A percentile compares a stretch with the other conserved stretches of the same genome.
Evolutionary conservation across 441 rosid species (phyloP).

Genomic region (Erodium texanum): DNA sequence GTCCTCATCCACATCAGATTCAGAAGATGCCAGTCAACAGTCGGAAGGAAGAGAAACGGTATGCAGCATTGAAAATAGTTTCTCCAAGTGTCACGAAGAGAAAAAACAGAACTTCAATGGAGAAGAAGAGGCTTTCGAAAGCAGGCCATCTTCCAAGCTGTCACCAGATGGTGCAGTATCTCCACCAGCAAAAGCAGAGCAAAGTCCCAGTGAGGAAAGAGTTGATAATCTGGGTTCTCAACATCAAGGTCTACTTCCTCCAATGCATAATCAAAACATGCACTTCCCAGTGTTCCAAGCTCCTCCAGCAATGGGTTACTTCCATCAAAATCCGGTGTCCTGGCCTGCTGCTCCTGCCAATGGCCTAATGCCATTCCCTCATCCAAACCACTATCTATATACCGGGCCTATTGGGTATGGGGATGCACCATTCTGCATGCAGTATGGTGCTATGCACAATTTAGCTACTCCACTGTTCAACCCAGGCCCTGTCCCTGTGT

Average conservation of each 20-base stretch:
- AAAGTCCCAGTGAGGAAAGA: slow-evolving; percentile 32
- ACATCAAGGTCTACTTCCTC: slow-evolving; percentile 41
- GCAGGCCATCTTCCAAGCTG: slow-evolving; percentile 25
- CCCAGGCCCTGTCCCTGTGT: slow-evolving; percentile 35
- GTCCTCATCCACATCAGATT: slow-evolving; percentile 71
- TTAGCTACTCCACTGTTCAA: slow-evolving; percentile 39
- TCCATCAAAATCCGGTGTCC: slow-evolving; percentile 70
- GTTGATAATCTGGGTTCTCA: slow-evolving; percentile 37
- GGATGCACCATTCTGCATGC: slow-evolving; percentile 53
- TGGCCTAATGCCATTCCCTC: slow-evolving; percentile 54
- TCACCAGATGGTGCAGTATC: background rate
- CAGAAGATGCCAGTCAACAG: slow-evolving; percentile 67
- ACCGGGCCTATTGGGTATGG: slow-evolving; percentile 52
- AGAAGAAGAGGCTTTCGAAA: slow-evolving; percentile 26
- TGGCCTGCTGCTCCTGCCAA: slow-evolving; percentile 64
- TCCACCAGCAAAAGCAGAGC: slow-evolving; percentile 29
- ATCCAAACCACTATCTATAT: slow-evolving; percentile 55
- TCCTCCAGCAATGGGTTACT: slow-evolving; percentile 62
- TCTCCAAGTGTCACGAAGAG: slow-evolving; percentile 34
- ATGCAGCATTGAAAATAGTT: slow-evolving; percentile 30
- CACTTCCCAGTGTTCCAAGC: slow-evolving; percentile 51
- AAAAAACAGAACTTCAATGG: slow-evolving; percentile 26
- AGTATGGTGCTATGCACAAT: slow-evolving; percentile 52
- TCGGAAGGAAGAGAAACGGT: slow-evolving; percentile 49
- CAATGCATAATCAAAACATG: slow-evolving; percentile 46